Conservation (phyloP, 805 yeast genomes). For the Monosporozyma yasuniensis region DNA sequence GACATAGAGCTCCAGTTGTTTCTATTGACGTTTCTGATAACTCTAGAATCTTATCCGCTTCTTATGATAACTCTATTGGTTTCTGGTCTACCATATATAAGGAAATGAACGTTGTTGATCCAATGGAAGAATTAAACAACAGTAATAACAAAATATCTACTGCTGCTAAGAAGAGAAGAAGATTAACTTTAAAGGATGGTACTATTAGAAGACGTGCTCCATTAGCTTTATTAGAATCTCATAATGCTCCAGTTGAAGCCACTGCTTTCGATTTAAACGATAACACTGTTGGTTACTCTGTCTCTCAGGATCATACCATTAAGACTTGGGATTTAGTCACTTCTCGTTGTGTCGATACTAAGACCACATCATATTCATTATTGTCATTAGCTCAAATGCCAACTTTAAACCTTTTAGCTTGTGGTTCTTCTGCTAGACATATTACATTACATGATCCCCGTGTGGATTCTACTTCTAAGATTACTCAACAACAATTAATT, state of each 20-base stretch:
- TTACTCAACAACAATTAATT: slow-evolving; percentile 61
- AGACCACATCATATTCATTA: slow-evolving; percentile 76
- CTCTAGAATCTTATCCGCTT: slow-evolving; percentile 68
- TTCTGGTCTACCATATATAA: slow-evolving; percentile 84
- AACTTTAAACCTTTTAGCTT: slow-evolving; percentile 60
- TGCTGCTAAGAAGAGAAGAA: slow-evolving; percentile 82
- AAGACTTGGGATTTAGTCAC: slow-evolving; percentile 96
- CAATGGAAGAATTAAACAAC: slow-evolving; percentile 37
- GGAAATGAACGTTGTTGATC: slow-evolving; percentile 64
- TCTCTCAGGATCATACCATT: slow-evolving; percentile 89
- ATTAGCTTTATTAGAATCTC: slow-evolving; percentile 68
- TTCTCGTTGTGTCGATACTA: slow-evolving; percentile 74
- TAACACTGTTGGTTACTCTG: slow-evolving; percentile 80
- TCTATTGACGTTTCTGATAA: slow-evolving; percentile 50
- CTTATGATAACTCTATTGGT: slow-evolving; percentile 71
- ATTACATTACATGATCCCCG: slow-evolving; percentile 91
- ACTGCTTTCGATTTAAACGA: slow-evolving; percentile 68
- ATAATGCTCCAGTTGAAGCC: slow-evolving; percentile 79
- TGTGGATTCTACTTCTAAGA: slow-evolving; percentile 43
- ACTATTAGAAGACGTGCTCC: slow-evolving; percentile 76
- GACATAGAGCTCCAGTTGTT: slow-evolving; percentile 84
- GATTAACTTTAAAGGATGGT: slow-evolving; percentile 67
- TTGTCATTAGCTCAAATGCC: slow-evolving; percentile 66
- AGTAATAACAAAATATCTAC: slow-evolving; percentile 45
- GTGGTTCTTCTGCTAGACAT: slow-evolving; percentile 98